phyloP scores from a whole-genome alignment of 106 monocot genomes.

The Vanilla planifolia region DNA sequence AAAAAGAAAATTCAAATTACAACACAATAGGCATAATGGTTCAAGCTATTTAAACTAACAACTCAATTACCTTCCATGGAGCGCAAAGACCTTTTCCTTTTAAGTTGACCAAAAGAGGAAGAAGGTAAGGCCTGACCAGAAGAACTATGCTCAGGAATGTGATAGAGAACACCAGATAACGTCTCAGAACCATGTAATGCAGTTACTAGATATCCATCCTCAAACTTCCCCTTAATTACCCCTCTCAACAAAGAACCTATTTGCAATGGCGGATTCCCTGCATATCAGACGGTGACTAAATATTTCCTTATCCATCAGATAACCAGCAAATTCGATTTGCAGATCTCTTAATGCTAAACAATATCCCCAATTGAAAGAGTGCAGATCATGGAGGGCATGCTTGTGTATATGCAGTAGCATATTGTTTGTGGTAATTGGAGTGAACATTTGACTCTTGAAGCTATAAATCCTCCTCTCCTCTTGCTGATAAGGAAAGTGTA shows the following conservation, averaged over 20 bases:
- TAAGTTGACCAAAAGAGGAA: constrained; percentile 2
- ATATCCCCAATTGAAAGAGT: no score
- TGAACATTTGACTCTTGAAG: no score
- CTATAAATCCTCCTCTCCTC: no score
- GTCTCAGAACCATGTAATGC: constrained; percentile 11
- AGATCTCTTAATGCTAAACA: no score
- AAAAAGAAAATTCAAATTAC: background rate
- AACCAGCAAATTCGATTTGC: no score
- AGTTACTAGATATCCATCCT: constrained; percentile 20
- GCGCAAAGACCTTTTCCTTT: constrained; percentile 7
- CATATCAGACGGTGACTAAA: background rate
- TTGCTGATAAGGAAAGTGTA: no score
- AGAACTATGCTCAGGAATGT: constrained; percentile 1
- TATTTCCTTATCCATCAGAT: background rate
- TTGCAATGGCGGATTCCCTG: constrained; percentile 5
- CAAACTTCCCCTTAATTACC: constrained; percentile 17
- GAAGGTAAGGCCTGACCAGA: background rate
- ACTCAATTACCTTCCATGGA: background rate
- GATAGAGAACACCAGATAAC: constrained; percentile 15
- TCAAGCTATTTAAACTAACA: background rate
- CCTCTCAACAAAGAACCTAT: constrained; percentile 14
- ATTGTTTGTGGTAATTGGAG: no score
- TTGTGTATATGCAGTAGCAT: no score
- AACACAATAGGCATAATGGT: background rate
- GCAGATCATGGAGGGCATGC: no score